Conservation (phyloP, 441 rosid species). For the Aleurites moluccanus region DNA sequence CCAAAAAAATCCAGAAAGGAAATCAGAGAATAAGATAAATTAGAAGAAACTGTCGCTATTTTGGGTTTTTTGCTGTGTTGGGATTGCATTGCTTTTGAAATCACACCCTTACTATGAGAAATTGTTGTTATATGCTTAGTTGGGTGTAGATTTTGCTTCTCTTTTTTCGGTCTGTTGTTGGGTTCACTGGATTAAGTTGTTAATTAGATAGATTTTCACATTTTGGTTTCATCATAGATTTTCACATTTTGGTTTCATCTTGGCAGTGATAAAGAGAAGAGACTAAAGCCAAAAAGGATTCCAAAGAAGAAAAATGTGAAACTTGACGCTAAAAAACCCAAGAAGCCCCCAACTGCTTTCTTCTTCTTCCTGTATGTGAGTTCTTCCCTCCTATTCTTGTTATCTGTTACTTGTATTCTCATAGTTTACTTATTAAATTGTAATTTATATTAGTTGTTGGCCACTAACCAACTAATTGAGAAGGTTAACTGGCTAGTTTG, state of each 20-base stretch:
- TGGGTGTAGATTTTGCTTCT: neutral
- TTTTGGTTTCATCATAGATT: too few species aligned
- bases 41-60: neutral
- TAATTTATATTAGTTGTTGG: constrained; percentile 1
- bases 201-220: constrained; percentile 6
- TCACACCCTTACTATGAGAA: neutral
- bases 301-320: constrained; percentile 46
- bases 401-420: neutral
- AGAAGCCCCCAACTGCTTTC: constrained; percentile 96
- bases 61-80: neutral
- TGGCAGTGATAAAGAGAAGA: constrained; percentile 34
- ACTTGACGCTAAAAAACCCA: constrained; percentile 65
- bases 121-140: neutral
- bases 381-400: neutral
- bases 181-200: constrained; percentile 4
- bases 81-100: neutral
- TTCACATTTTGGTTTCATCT: neutral
- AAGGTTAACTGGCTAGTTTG: neutral
- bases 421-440: neutral
- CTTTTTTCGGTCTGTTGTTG: neutral
- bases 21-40: neutral
- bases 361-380: constrained; percentile 74
- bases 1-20: constrained; percentile 5
- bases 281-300: constrained; percentile 32
- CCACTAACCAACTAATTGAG: neutral